A percentile compares a stretch with the other conserved stretches of the same genome.
Conservation (phyloP, 1,139 yeast genomes). For the Yamadazyma jaroonii region DNA sequence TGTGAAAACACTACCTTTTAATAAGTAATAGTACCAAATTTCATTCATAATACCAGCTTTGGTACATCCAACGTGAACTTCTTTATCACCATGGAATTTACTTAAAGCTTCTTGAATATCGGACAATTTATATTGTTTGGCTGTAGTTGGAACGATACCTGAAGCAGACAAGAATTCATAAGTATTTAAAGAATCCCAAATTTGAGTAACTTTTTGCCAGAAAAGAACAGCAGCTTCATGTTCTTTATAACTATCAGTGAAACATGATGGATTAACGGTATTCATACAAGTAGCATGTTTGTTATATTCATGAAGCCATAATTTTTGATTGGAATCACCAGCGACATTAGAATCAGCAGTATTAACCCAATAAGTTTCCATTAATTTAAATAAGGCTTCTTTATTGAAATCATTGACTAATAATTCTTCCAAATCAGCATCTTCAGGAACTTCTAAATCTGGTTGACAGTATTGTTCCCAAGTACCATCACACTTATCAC, state of each 20-base stretch:
- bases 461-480: slow-evolving; percentile 33
- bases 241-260: slow-evolving; percentile 26
- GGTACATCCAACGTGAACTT: slow-evolving; percentile 36
- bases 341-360: slow-evolving; percentile 32
- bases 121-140: slow-evolving; percentile 25
- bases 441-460: slow-evolving; percentile 25
- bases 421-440: slow-evolving; percentile 26
- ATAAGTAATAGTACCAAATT: slow-evolving; percentile 38
- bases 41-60: slow-evolving; percentile 31
- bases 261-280: slow-evolving; percentile 37
- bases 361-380: slow-evolving; percentile 38
- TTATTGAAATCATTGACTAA: slow-evolving; percentile 28
- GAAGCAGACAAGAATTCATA: slow-evolving; percentile 29
- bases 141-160: slow-evolving; percentile 34
- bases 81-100: slow-evolving; percentile 24
- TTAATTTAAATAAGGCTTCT: slow-evolving; percentile 26
- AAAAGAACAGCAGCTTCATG: slow-evolving; percentile 33
- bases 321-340: slow-evolving; percentile 21
- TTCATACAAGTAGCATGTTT: slow-evolving; percentile 48
- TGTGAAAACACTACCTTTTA: slow-evolving; percentile 35
- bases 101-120: slow-evolving; percentile 33
- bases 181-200: slow-evolving; percentile 35
- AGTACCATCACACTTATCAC: slow-evolving; percentile 36
- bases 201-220: slow-evolving; percentile 32
- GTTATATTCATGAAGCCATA: slow-evolving; percentile 45